Percentiles rank a stretch among this genome's conserved stretches.
These are phyloP conservation scores for Mycosphaerella sp. DNA, from an alignment of 2,329 filamentous ascomycete genomes.

Conservation along the genomic window DNA sequence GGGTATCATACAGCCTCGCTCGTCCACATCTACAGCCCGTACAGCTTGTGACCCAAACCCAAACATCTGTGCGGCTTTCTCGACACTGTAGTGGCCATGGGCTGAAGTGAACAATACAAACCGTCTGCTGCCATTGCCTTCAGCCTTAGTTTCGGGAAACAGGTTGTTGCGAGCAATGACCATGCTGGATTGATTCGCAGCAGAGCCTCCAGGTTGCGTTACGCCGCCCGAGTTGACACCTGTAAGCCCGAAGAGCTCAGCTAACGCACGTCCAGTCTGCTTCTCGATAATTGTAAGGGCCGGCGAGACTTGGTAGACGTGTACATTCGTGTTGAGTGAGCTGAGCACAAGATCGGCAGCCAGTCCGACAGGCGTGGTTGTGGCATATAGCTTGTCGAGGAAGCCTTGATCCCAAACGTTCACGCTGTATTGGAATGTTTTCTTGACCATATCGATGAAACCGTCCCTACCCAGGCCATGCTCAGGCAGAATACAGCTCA, in stretches of 20 bases:
- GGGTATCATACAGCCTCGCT: slow-evolving; percentile 63
- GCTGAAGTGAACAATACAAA: slow-evolving; percentile 84
- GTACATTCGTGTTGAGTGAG: slow-evolving; percentile 86
- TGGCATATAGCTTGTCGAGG: slow-evolving; percentile 89
- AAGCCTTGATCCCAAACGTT: slow-evolving; percentile 99
- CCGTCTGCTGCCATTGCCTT: slow-evolving; percentile 58
- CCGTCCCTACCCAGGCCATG: slow-evolving; percentile 39
- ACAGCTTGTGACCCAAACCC: slow-evolving; percentile 74
- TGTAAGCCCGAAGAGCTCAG: slow-evolving; percentile 67
- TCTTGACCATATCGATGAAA: slow-evolving; percentile 50
- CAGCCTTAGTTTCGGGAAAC: slow-evolving; percentile 68
- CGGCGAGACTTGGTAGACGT: slow-evolving; percentile 91
- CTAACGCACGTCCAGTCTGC: slow-evolving; percentile 65
- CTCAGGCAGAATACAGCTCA: slow-evolving; percentile 36
- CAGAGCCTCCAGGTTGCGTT: slow-evolving; percentile 71
- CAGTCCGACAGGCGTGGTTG: slow-evolving; percentile 79
- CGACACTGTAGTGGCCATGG: slow-evolving; percentile 90
- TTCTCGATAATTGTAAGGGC: slow-evolving; percentile 85
- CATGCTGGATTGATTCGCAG: slow-evolving; percentile 78
- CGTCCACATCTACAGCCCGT: slow-evolving; percentile 67
- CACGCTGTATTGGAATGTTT: slow-evolving; percentile 76
- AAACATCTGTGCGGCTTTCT: slow-evolving; percentile 88
- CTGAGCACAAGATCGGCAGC: slow-evolving; percentile 78
- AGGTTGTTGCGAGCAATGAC: slow-evolving; percentile 82
- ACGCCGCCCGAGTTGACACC: slow-evolving; percentile 66